A percentile compares a stretch with the other conserved stretches of the same genome.
These are phyloP conservation scores for Umbelopsis vinacea DNA, from an alignment of 192 early-diverging fungal species.

Conservation along the genomic window DNA sequence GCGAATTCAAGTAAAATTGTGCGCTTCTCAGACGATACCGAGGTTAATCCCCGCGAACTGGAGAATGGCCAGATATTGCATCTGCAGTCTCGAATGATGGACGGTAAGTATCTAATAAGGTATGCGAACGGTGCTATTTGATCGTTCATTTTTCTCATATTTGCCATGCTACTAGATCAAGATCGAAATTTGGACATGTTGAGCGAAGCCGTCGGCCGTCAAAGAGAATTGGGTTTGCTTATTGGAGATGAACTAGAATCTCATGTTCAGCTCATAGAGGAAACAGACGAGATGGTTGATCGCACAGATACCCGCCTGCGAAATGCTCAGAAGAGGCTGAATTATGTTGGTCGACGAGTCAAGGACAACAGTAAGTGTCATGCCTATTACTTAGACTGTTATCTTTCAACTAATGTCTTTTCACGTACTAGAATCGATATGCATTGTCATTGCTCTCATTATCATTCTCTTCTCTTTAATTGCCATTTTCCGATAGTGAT, in stretches of 20 bases:
- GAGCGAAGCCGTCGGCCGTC: constrained; percentile 61
- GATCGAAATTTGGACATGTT: constrained; percentile 76
- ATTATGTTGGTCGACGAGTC: constrained; percentile 52
- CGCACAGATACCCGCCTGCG: constrained; percentile 48
- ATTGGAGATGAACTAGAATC: constrained; percentile 77
- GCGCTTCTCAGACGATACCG: constrained; percentile 16
- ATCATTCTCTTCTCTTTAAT: constrained; percentile 47
- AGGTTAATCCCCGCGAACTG: constrained; percentile 48
- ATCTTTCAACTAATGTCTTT: constrained; percentile 2
- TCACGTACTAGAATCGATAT: constrained; percentile 44
- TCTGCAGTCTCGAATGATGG: constrained; percentile 67
- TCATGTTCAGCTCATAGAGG: constrained; percentile 72
- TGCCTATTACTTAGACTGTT: neutral
- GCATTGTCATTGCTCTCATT: constrained; percentile 49
- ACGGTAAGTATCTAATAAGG: constrained; percentile 45
- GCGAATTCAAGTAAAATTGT: constrained; percentile 2
- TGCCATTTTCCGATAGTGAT: constrained; percentile 26
- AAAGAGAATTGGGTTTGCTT: constrained; percentile 70
- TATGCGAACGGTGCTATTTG: neutral
- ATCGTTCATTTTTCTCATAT: constrained; percentile 1
- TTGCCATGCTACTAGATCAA: constrained; percentile 57
- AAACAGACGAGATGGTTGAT: constrained; percentile 72
- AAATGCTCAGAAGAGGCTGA: constrained; percentile 52
- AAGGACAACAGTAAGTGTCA: constrained; percentile 56
- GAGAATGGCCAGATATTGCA: constrained; percentile 59